Percentiles rank a stretch among this genome's conserved stretches.
phyloP scores from a whole-genome alignment of 108 stramenopile genomes.

The Nitzschia sp. region DNA sequence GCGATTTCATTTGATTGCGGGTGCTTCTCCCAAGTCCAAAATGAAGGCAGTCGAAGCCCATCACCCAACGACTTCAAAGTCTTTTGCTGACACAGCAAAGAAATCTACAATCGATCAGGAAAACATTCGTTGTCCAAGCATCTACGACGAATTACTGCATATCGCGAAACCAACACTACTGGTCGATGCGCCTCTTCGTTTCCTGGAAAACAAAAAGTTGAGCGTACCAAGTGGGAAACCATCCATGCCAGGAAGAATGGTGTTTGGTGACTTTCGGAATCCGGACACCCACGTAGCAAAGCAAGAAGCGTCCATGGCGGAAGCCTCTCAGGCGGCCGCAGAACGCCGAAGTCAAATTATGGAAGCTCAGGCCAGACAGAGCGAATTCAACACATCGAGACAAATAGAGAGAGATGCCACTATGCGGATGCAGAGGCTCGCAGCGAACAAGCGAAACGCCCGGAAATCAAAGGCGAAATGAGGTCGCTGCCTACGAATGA shows the following conservation, averaged over 20 bases:
- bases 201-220: background rate
- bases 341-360: constrained; percentile 24
- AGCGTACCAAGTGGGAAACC: background rate
- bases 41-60: background rate
- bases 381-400: constrained; percentile 33
- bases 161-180: constrained; percentile 25
- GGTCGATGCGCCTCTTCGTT: constrained; percentile 2
- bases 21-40: background rate
- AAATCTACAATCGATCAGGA: background rate
- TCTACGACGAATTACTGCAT: constrained; percentile 23
- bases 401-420: constrained; percentile 48
- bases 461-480: constrained; percentile 40
- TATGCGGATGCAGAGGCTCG: constrained; percentile 51
- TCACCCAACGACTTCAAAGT: background rate
- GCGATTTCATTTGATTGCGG: constrained; percentile 37
- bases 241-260: constrained; percentile 40
- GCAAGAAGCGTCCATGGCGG: constrained; percentile 36
- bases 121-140: background rate
- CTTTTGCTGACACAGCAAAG: background rate
- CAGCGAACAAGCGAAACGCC: constrained; percentile 45
- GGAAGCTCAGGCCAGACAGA: constrained; percentile 13
- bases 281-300: constrained; percentile 44
- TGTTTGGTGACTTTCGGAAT: constrained; percentile 50
- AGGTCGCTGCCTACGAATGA: no score
- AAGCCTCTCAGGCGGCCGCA: constrained; percentile 32